Base-by-base conservation (phyloP, 2,329 filamentous ascomycete genomes). In the Alternaria incomplexa region DNA sequence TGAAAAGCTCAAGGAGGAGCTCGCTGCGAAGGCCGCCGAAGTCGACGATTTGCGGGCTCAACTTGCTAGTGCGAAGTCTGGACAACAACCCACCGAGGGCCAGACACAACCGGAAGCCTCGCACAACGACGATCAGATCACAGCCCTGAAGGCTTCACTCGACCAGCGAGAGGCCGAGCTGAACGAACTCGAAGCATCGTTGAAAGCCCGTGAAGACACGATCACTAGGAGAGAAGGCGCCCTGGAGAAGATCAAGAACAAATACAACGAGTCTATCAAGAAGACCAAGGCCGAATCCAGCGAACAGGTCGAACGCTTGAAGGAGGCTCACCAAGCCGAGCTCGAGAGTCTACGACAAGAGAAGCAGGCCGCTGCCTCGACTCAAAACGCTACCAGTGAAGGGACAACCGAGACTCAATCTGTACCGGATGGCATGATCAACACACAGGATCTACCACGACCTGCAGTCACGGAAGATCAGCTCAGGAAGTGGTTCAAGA, bases 201-300 rank as follows among this genome's bases (percentile, higher is more conserved):
- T 84, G 60, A 82, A 86, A 61, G 63, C 64, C 26, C 68, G 69
- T 13, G 64, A 70, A 45, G 60, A 62, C 3, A 58, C 65, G 15
- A 68, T 73, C 23, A 47, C 65, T n/a, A 63, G 60, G 17, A 65
- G 66, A 20, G 67, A 75, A 30, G 63, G 80, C n/a, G 70, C 71
- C 56, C 64, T 65, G 20, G 67, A 66, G 10, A 62, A 62, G 10
- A 47, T 74, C 11, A 77, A 83, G 1, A 85, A 86, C 57, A 87
- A 89, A 63, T 82, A 91, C 15, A 91, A 94, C 73, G 86, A 88
- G 28, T 88, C 86, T 11, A 84, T 92, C 62, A 91, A 91, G 71
- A 83, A 85, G 56, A 65, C 70, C 55, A 65, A 64, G 10, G 65
- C 65, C n/a, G 67, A 70, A 32, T 63, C 64, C 3, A 65, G 70